phyloP scores from a whole-genome alignment of 2,329 filamentous ascomycete species.

The Trematosphaeria pertusa region DNA sequence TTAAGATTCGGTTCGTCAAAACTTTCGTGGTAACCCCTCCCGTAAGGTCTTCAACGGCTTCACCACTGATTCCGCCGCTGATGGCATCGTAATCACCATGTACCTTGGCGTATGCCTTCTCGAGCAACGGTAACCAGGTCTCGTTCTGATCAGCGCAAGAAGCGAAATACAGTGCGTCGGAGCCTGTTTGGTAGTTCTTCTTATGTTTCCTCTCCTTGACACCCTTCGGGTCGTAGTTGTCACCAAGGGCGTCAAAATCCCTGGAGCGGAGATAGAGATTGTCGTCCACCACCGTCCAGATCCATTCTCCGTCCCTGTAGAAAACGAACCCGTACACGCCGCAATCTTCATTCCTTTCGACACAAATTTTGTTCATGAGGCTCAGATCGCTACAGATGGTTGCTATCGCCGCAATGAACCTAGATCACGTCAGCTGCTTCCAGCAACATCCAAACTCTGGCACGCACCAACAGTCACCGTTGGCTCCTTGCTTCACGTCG shows the following conservation, averaged over 20 bases:
- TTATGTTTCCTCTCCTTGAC: constrained; percentile 68
- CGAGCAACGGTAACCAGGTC: constrained; percentile 80
- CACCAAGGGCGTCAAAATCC: constrained; percentile 77
- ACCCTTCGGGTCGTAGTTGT: constrained; percentile 66
- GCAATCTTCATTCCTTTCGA: constrained; percentile 73
- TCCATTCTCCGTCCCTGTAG: constrained; percentile 71
- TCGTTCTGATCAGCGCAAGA: constrained; percentile 77
- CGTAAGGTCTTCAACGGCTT: constrained; percentile 63
- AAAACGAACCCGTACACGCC: constrained; percentile 90
- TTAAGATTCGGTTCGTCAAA: constrained; percentile 71
- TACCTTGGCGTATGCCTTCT: constrained; percentile 85
- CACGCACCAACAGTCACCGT: constrained; percentile 90
- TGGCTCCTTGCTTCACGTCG: constrained; percentile 78
- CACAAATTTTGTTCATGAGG: constrained; percentile 75
- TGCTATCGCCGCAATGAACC: constrained; percentile 79
- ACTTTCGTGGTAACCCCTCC: constrained; percentile 75
- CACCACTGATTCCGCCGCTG: constrained; percentile 64
- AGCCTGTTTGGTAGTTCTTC: constrained; percentile 74
- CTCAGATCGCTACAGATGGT: constrained; percentile 75
- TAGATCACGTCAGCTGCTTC: too few species aligned
- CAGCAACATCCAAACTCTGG: too few species aligned
- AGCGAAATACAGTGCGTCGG: constrained; percentile 78
- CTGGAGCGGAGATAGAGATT: constrained; percentile 81
- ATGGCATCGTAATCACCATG: constrained; percentile 81
- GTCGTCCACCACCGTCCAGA: constrained; percentile 89